Conservation (phyloP, 2,329 filamentous ascomycete species). For the Xylariaceae sp. region DNA sequence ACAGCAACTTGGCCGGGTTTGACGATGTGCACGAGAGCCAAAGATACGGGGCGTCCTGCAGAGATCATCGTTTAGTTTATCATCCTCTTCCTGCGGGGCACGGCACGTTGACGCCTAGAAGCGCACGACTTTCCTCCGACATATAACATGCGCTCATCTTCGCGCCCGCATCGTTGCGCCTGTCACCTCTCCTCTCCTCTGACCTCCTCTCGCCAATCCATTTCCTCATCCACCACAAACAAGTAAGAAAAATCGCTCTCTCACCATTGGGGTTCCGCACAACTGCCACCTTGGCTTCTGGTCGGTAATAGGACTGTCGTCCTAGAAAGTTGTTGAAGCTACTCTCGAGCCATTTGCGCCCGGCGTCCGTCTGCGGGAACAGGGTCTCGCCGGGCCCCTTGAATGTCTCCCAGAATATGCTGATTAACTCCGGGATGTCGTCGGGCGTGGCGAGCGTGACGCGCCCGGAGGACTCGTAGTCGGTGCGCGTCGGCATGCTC, state of each 20-base stretch:
- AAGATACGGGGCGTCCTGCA: conserved; percentile 16
- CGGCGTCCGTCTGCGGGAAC: conserved; percentile 20
- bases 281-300: conserved; percentile 17
- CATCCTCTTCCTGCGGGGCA: too few species aligned
- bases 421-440: conserved; percentile 18
- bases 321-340: conserved; percentile 22
- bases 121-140: too few species aligned
- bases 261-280: conserved; percentile 18
- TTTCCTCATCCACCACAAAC: neutral
- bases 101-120: too few species aligned
- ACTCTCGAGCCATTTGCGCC: conserved; percentile 19
- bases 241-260: neutral
- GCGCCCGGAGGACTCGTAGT: conserved; percentile 9
- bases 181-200: neutral
- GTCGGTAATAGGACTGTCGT: conserved; percentile 16
- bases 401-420: conserved; percentile 22
- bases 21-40: conserved; percentile 18
- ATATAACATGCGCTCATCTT: too few species aligned
- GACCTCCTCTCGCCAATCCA: neutral
- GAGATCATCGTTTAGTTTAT: too few species aligned
- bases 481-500: conserved; percentile 1
- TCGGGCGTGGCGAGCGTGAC: conserved; percentile 18
- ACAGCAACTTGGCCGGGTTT: conserved; percentile 17
- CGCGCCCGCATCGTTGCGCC: neutral
- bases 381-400: conserved; percentile 16